These are phyloP conservation scores for Monilinia aucupariae DNA, from an alignment of 2,329 filamentous ascomycete genomes.

Conservation along the genomic window DNA sequence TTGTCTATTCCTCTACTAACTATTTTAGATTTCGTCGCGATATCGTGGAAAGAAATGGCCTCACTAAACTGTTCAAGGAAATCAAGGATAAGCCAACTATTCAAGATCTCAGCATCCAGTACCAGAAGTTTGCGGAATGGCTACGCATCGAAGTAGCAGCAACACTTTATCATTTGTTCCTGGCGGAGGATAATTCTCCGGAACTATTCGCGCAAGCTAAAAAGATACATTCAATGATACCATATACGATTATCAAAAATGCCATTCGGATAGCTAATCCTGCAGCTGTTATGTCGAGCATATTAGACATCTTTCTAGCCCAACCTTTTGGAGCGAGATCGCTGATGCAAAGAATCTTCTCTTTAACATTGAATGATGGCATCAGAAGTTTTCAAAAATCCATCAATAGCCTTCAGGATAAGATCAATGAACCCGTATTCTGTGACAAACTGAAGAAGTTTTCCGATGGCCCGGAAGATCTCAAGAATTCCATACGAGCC, in stretches of 20 bases:
- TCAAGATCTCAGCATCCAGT: conserved; percentile 83
- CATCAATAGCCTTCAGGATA: conserved; percentile 69
- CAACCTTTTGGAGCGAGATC: conserved; percentile 90
- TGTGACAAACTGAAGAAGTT: conserved; percentile 78
- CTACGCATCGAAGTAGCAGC: conserved; percentile 93
- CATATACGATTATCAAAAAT: conserved; percentile 91
- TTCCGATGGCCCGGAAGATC: conserved; percentile 64
- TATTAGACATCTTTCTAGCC: conserved; percentile 90
- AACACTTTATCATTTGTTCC: conserved; percentile 92
- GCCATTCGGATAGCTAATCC: conserved; percentile 95
- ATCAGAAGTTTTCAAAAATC: conserved; percentile 81
- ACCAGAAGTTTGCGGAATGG: conserved; percentile 98
- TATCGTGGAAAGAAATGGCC: conserved; percentile 67
- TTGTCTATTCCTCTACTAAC: conserved; percentile 18
- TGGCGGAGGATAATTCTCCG: conserved; percentile 96
- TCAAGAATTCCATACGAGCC: conserved; percentile 67
- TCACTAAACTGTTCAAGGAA: conserved; percentile 88
- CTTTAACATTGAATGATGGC: conserved; percentile 83
- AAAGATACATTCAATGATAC: conserved; percentile 88
- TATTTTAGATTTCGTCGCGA: conserved; percentile 56
- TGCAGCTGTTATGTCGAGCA: conserved; percentile 91
- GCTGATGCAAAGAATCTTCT: conserved; percentile 90
- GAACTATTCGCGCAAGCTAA: conserved; percentile 93
- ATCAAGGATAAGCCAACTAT: conserved; percentile 88
- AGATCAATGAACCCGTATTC: conserved; percentile 76